phyloP scores from a whole-genome alignment of 1,284 basidiomycete genomes.

The Malassezia pachydermatis region DNA sequence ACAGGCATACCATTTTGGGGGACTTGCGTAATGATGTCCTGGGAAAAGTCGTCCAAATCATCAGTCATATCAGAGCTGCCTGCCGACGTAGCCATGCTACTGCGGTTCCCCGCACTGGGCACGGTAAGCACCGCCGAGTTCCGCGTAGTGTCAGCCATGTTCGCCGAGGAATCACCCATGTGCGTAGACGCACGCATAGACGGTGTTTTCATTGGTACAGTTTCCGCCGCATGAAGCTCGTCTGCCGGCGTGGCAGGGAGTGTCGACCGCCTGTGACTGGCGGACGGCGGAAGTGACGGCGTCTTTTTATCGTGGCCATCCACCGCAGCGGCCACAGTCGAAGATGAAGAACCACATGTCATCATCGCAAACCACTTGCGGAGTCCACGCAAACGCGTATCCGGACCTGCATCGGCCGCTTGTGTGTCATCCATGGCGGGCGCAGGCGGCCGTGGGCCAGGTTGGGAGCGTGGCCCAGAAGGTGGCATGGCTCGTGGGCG shows the following conservation, averaged over 20 bases:
- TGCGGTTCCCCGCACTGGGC: neutral
- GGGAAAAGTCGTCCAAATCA: slow-evolving; percentile 46
- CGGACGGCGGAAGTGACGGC: no score
- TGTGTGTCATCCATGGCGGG: neutral
- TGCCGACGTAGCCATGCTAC: slow-evolving; percentile 2
- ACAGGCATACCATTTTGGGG: neutral
- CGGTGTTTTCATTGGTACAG: no score
- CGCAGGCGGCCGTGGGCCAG: no score
- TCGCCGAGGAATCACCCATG: no score
- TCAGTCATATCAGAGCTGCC: slow-evolving; percentile 18
- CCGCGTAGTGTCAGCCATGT: slow-evolving; percentile 1
- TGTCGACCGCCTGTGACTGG: no score
- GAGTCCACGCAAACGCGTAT: neutral
- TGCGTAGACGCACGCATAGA: no score
- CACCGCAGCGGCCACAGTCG: slow-evolving; percentile 1
- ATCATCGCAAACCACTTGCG: slow-evolving; percentile 8
- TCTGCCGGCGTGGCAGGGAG: no score
- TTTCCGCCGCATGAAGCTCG: no score
- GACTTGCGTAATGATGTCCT: slow-evolving; percentile 49
- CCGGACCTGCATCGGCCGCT: neutral
- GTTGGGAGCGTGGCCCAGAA: no score
- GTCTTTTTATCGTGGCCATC: neutral
- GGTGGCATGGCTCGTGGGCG: no score
- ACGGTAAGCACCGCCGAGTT: slow-evolving; percentile 6
- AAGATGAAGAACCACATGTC: slow-evolving; percentile 5